Conservation (phyloP, 345 rosid species). For the Gossypium mustelinum region DNA sequence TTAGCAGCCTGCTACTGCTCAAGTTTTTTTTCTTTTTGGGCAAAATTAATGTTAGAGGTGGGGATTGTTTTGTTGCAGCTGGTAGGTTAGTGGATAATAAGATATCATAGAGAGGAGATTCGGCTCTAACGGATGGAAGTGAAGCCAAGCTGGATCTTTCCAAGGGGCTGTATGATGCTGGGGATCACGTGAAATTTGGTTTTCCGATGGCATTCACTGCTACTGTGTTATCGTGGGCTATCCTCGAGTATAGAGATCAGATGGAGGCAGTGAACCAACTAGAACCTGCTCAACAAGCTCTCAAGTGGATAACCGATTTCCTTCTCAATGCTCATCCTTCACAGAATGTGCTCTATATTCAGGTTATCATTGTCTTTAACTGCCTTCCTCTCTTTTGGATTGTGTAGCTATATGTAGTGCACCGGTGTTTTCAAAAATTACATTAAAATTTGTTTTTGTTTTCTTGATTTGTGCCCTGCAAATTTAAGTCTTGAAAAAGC, state of each 20-base stretch:
- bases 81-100: conserved; percentile 62
- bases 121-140: conserved; percentile 75
- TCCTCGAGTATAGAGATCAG: conserved; percentile 96
- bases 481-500: not conserved
- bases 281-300: conserved; percentile 63
- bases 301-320: conserved; percentile 89
- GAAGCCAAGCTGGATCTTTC: conserved; percentile 60
- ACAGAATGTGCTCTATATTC: conserved; percentile 67
- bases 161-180: conserved; percentile 90
- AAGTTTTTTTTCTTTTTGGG: not conserved
- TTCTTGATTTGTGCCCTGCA: not conserved
- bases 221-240: conserved; percentile 82
- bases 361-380: conserved; percentile 43
- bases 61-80: conserved; percentile 41
- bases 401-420: not conserved
- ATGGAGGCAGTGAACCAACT: conserved; percentile 67
- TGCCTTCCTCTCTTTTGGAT: not conserved
- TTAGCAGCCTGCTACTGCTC: not conserved
- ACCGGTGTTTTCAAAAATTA: not conserved
- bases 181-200: conserved; percentile 92
- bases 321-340: conserved; percentile 74
- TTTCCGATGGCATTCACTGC: conserved; percentile 96
- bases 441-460: not conserved
- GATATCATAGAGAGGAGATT: conserved; percentile 90
- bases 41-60: not conserved